These are phyloP conservation scores for Ganoderma multipileum DNA, from an alignment of 1,284 basidiomycete genomes.

Conservation along the genomic window DNA sequence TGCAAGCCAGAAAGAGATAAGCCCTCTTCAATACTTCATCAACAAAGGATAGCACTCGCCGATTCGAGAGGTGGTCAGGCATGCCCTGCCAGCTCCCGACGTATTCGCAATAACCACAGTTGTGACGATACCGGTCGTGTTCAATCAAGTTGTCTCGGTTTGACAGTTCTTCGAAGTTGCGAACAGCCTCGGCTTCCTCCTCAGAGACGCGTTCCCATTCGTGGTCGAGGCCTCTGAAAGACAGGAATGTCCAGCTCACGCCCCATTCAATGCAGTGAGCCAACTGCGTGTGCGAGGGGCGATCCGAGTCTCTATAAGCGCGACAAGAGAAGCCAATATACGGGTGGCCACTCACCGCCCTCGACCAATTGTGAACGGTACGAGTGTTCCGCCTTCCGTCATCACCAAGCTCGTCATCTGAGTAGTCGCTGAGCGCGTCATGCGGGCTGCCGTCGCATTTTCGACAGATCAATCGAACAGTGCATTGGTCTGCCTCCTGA, in stretches of 20 bases:
- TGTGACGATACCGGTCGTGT: not conserved
- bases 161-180: not conserved
- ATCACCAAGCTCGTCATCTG: not conserved
- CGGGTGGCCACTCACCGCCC: not conserved
- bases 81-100: not conserved
- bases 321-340: not conserved
- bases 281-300: not conserved
- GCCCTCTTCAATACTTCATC: not conserved
- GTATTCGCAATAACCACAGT: slow-evolving; percentile 1
- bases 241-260: not conserved
- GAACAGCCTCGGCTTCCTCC: not conserved
- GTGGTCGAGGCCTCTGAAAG: not conserved
- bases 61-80: not conserved
- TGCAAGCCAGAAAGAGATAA: not conserved
- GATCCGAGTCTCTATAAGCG: not conserved
- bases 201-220: slow-evolving; percentile 2
- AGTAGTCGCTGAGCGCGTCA: not conserved
- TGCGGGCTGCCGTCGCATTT: not conserved
- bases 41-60: not conserved
- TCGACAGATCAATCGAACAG: not conserved
- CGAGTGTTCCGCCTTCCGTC: not conserved
- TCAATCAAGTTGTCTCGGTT: not conserved
- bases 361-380: not conserved
- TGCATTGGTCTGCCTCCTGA: not conserved
- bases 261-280: not conserved